Percentiles rank a stretch among this genome's conserved stretches.
Conservation (phyloP, 2,329 filamentous ascomycete genomes). For the Capronia americana region DNA sequence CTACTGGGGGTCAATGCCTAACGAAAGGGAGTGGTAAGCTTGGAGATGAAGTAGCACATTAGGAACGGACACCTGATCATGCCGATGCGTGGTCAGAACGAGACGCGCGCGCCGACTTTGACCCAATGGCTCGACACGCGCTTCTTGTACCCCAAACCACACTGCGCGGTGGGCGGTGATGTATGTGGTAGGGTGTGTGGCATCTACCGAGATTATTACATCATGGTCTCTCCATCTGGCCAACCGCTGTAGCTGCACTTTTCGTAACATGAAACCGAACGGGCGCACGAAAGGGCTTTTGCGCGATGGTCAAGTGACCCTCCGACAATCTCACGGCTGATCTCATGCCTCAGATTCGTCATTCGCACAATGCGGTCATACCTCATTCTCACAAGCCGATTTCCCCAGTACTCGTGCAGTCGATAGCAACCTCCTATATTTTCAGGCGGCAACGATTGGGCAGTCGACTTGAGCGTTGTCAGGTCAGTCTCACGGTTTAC, state of each 20-base stretch:
- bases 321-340: slow-evolving; percentile 21
- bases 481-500: neutral
- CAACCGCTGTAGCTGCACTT: slow-evolving; percentile 28
- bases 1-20: slow-evolving; percentile 1
- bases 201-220: slow-evolving; percentile 35
- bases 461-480: neutral
- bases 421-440: neutral
- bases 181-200: neutral
- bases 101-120: neutral
- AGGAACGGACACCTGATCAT: slow-evolving; percentile 4
- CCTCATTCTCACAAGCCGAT: neutral
- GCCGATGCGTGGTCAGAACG: neutral
- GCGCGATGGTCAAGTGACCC: slow-evolving; percentile 33
- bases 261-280: slow-evolving; percentile 31
- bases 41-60: neutral
- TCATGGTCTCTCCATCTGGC: slow-evolving; percentile 25
- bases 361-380: slow-evolving; percentile 3
- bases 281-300: slow-evolving; percentile 28
- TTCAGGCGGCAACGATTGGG: neutral
- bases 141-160: slow-evolving; percentile 17
- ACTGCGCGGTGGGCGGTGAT: slow-evolving; percentile 25
- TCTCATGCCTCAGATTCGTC: slow-evolving; percentile 13
- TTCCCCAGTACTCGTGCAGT: neutral
- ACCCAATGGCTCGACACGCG: neutral
- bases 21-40: neutral